Conservation (phyloP, 257 asterid genomes). For the Datura wrightii region DNA sequence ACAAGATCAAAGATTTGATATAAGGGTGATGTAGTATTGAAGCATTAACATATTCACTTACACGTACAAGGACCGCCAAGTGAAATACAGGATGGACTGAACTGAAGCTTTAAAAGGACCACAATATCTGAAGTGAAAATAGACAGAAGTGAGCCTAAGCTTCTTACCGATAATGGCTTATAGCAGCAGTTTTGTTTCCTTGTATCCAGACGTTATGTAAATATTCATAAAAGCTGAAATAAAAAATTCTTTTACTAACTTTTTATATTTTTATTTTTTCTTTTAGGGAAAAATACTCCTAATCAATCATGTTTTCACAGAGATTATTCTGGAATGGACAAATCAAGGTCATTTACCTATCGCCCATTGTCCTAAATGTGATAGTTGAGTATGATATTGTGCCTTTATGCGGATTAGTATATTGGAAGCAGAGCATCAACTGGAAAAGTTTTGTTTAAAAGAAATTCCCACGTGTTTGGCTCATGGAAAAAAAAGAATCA, state of each 20-base stretch:
- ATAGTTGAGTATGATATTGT: too few species aligned
- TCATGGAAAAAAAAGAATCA: too few species aligned
- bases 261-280: too few species aligned
- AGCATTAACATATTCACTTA: neutral
- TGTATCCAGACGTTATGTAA: too few species aligned
- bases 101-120: neutral
- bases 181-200: too few species aligned
- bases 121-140: neutral
- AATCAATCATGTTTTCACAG: neutral
- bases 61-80: neutral
- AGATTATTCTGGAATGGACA: too few species aligned
- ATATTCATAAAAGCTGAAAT: too few species aligned
- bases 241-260: too few species aligned
- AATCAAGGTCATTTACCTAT: conserved; percentile 58
- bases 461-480: too few species aligned
- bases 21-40: neutral
- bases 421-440: conserved; percentile 94
- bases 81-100: neutral
- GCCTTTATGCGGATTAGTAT: conserved; percentile 74
- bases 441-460: conserved; percentile 90
- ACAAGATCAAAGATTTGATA: neutral
- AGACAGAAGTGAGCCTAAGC: conserved; percentile 13
- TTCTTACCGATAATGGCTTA: conserved; percentile 82
- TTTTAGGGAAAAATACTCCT: neutral
- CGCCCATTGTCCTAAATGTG: conserved; percentile 99